Percentiles rank a stretch among this genome's conserved stretches.
Evolutionary conservation across 495 filamentous ascomycete genomes (phyloP).

Genomic region (Tricharina praecox): DNA sequence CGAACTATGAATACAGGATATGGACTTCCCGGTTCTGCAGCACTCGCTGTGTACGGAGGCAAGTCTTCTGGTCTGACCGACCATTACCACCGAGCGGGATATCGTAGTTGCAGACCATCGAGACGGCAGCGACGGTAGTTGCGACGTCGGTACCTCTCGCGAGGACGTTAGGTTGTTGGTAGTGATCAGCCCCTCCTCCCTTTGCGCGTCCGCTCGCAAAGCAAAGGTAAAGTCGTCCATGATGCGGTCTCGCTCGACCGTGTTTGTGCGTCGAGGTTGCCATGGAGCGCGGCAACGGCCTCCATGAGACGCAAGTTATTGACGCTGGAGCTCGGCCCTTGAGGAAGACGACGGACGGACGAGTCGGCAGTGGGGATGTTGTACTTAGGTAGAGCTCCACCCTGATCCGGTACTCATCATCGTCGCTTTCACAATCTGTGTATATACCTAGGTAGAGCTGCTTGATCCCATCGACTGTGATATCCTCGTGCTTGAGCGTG

Average conservation of each 20-base stretch:
- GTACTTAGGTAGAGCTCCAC: slow-evolving; percentile 81
- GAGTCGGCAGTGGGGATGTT: slow-evolving; percentile 91
- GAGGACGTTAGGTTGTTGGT: slow-evolving; percentile 94
- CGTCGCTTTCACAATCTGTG: slow-evolving; percentile 65
- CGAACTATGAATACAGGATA: no score
- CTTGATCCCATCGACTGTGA: slow-evolving; percentile 91
- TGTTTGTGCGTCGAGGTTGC: slow-evolving; percentile 62
- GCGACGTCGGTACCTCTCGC: slow-evolving; percentile 93
- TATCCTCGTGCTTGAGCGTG: slow-evolving; percentile 67
- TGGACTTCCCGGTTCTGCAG: no score
- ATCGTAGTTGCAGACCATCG: slow-evolving; percentile 93
- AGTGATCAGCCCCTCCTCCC: slow-evolving; percentile 90
- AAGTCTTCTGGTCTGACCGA: slow-evolving; percentile 70
- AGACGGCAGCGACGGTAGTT: no score
- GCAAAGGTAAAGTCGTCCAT: slow-evolving; percentile 78
- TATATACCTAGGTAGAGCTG: no score
- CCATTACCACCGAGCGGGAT: slow-evolving; percentile 37
- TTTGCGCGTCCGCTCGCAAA: slow-evolving; percentile 73
- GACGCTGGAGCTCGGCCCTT: slow-evolving; percentile 57
- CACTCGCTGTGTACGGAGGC: no score
- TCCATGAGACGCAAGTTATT: slow-evolving; percentile 71
- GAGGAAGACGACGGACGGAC: slow-evolving; percentile 95
- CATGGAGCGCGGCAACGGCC: slow-evolving; percentile 70
- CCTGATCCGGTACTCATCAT: slow-evolving; percentile 69
- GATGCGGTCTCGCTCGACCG: slow-evolving; percentile 52